Evolutionary conservation across 1,284 basidiomycete genomes (phyloP), one percentile per base, ranked within the genome.

Genomic region (Sutorius eximius): DNA sequence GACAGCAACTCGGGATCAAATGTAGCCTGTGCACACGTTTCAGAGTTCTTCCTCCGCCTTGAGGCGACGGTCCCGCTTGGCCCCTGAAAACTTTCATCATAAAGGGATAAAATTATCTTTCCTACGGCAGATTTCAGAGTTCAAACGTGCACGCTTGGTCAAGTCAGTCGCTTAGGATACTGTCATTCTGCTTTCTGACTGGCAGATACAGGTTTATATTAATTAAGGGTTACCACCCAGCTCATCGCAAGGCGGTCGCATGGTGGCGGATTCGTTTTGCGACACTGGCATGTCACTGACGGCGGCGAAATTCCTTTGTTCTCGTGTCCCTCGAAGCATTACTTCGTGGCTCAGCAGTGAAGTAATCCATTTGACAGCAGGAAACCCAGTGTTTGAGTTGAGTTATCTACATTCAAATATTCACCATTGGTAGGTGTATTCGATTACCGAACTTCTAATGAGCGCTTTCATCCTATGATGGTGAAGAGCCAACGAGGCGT

Each of bases 211-310:
- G 24, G 24, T 11, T 12, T 32, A 16, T 40, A 45, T 50, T 40
- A 46, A 61, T 32, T 10, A 45, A 52, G 44, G 20, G 30, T 16
- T 8, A 32, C 12, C 34, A 13, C 30, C 29, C 22, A 37, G 7
- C 18, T 30, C 18, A 34, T 41, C 42, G 40, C 61, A 38, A 49
- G 51, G 55, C 37, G 20, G 9, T 45, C 61, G 43, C 49, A 51
- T 24, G 38, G 60, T 8, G 3, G 22, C 40, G 36, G 20, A 30
- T 24, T 38, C 40, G 16, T 22, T 36, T 15, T 15, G 13, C 20
- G n/a, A 3, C 15, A 11, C 29, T n/a, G n/a, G n/a, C n/a, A n/a
- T n/a, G 13, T 12, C 3, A 22, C 29, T 36, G 34, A 9, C 24
- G 18, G 10, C n/a, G 16, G 52, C 45, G 5, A 49, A 33, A 15